A percentile compares a stretch with the other conserved stretches of the same genome.
These are phyloP conservation scores for Ceratocystis lukuohia DNA, from an alignment of 2,329 filamentous ascomycete species.

Conservation along the genomic window DNA sequence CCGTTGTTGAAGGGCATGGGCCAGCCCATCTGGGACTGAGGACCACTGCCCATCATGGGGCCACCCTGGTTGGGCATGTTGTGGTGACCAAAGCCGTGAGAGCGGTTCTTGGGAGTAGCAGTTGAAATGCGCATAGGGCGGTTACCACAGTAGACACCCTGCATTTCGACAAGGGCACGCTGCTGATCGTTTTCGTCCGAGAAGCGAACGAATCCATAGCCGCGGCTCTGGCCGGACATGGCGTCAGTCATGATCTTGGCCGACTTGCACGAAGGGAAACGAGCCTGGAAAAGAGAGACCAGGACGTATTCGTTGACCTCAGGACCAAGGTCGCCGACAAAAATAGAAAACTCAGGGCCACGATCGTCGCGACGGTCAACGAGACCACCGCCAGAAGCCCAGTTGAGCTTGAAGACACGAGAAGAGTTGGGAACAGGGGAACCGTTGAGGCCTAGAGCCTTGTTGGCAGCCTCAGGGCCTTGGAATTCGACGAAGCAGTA, in stretches of 20 bases:
- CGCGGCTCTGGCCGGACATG: constrained; percentile 91
- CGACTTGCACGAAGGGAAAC: constrained; percentile 95
- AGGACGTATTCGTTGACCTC: constrained; percentile 98
- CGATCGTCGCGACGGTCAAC: constrained; percentile 93
- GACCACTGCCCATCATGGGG: constrained; percentile 35
- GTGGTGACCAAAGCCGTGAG: constrained; percentile 30
- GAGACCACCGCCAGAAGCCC: constrained; percentile 91
- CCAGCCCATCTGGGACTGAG: constrained; percentile 34
- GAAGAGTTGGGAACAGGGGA: constrained; percentile 83
- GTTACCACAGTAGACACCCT: constrained; percentile 97
- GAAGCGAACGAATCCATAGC: constrained; percentile 96
- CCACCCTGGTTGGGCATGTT: constrained; percentile 30
- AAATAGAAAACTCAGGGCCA: constrained; percentile 91
- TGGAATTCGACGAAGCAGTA: constrained; percentile 97
- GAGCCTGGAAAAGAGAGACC: constrained; percentile 90
- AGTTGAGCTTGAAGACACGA: constrained; percentile 97
- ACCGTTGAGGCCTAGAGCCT: constrained; percentile 83
- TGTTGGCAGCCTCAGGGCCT: constrained; percentile 69
- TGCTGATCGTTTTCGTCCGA: constrained; percentile 92
- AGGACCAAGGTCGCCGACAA: constrained; percentile 91
- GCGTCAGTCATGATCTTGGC: constrained; percentile 99
- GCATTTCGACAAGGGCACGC: constrained; percentile 92
- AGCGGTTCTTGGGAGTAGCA: constrained; percentile 86
- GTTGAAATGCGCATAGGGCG: constrained; percentile 97
- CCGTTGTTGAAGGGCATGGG: constrained; percentile 22